Base-by-base conservation (phyloP, 1,139 yeast genomes). In the Barnettozyma hawaiiensis region DNA sequence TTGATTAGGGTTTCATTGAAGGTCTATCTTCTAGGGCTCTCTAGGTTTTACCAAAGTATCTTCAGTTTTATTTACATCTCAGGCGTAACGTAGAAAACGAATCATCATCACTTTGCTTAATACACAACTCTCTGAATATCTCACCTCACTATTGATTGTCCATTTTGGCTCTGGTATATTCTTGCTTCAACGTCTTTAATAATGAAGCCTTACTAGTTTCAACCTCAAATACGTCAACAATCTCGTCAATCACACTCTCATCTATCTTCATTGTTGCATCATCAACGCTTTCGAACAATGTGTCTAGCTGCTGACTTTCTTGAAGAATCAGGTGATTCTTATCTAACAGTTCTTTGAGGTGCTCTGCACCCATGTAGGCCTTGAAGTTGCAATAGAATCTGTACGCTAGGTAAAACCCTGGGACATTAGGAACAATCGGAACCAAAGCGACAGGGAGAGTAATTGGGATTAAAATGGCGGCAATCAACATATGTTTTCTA, bases 341-440 rank as follows among this genome's bases (percentile, higher is more conserved):
- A 1, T 57, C 66, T 32, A 77, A 61, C 47, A 83, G 64, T 52
- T 75, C 75, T 34, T 69, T 35, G 12, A 55, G 64, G 57, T 86
- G 95, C 50, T 72, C 69, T 8, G 87, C 85, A 0, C 97, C 97
- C 42, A 76, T 62, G 46, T 76, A 69, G 1, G 96, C 96, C 57
- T 84, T 85, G 57, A 80, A 70, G 60, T 90, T 86, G 57, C 96
- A 86, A 65, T 87, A 92, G 16, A 85, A 71, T 50, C 98, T 71
- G 62, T 84, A 92, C 6, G 85, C 70, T 36, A 90, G 63, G 58
- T 89, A 92, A 55, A 92, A 83, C 0, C 97, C 97, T 0, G 98
- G 98, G n/a, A 92, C 76, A 54, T 92, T 92, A 16, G 98, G 98
- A 2, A 90, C 61, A n/a, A 90, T 71, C 0, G 98, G 98, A 0